Evolutionary conservation across 805 yeast species (phyloP).

Genomic region (Yamadazyma paraphyllophila): DNA sequence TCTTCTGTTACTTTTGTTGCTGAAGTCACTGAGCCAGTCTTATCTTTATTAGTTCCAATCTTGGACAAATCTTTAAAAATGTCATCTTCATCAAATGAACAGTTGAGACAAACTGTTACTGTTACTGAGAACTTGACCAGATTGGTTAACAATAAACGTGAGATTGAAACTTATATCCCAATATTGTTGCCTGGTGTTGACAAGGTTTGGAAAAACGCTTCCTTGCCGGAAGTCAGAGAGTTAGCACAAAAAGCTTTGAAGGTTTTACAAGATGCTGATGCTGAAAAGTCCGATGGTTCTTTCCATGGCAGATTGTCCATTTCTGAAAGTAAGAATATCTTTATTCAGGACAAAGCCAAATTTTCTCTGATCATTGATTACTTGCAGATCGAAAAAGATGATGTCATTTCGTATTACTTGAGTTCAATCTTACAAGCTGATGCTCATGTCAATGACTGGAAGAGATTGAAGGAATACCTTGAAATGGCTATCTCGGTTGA

Average conservation of each 20-base stretch:
- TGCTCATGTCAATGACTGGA: conserved; percentile 47
- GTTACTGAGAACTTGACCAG: conserved; percentile 95
- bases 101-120: conserved; percentile 92
- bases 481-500: conserved; percentile 26
- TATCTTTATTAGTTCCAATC: conserved; percentile 87
- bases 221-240: conserved; percentile 94
- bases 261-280: conserved; percentile 80
- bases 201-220: conserved; percentile 84
- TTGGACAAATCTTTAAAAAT: conserved; percentile 83
- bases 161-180: conserved; percentile 86
- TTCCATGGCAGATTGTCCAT: conserved; percentile 71
- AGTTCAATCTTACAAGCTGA: conserved; percentile 37
- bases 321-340: conserved; percentile 47
- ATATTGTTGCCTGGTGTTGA: conserved; percentile 86
- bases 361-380: conserved; percentile 8
- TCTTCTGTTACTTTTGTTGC: conserved; percentile 96
- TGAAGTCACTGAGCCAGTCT: conserved; percentile 95
- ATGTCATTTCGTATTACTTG: conserved; percentile 47
- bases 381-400: conserved; percentile 26
- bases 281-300: conserved; percentile 62
- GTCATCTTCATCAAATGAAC: conserved; percentile 91
- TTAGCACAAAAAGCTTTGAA: conserved; percentile 81
- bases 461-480: conserved; percentile 53
- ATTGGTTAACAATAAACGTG: conserved; percentile 88
- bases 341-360: conserved; percentile 2